Conservation (phyloP, 805 yeast species). For the Candida chilensis region DNA sequence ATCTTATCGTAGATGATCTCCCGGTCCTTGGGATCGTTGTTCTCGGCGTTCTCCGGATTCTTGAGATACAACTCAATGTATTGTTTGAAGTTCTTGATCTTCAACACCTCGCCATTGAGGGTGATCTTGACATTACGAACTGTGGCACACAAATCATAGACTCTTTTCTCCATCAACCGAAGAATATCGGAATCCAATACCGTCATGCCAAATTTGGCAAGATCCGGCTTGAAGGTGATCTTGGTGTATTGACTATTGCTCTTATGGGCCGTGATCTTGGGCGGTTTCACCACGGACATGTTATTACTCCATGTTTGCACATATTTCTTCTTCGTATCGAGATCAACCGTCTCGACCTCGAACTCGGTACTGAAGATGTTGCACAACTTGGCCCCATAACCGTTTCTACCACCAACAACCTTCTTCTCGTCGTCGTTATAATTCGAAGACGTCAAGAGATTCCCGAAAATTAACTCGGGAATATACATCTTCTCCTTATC, state of each 20-base stretch:
- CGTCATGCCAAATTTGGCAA: conserved; percentile 79
- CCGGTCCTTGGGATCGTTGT: too few relatives aligned
- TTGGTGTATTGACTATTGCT: conserved; percentile 70
- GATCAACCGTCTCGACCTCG: conserved; percentile 82
- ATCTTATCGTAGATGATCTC: conserved; percentile 75
- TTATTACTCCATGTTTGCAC: conserved; percentile 81
- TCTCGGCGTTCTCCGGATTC: conserved; percentile 49
- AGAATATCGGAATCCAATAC: conserved; percentile 72
- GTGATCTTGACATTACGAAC: conserved; percentile 74
- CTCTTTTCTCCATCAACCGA: conserved; percentile 85
- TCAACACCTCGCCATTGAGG: conserved; percentile 65
- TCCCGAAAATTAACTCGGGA: conserved; percentile 95
- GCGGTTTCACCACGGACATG: conserved; percentile 72
- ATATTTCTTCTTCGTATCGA: conserved; percentile 50
- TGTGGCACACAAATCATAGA: conserved; percentile 91
- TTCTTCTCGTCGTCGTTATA: conserved; percentile 93
- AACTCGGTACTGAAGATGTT: conserved; percentile 90
- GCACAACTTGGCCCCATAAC: conserved; percentile 96
- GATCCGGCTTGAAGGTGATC: conserved; percentile 83
- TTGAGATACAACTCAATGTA: conserved; percentile 86
- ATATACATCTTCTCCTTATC: conserved; percentile 85
- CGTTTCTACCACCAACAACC: conserved; percentile 98
- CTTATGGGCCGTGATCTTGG: conserved; percentile 54
- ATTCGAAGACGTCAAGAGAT: conserved; percentile 87
- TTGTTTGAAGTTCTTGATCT: conserved; percentile 67